Percentiles rank a stretch among this genome's conserved stretches.
These are phyloP conservation scores for Colletotrichum gigasporum DNA, from an alignment of 2,329 filamentous ascomycete genomes.

Conservation along the genomic window DNA sequence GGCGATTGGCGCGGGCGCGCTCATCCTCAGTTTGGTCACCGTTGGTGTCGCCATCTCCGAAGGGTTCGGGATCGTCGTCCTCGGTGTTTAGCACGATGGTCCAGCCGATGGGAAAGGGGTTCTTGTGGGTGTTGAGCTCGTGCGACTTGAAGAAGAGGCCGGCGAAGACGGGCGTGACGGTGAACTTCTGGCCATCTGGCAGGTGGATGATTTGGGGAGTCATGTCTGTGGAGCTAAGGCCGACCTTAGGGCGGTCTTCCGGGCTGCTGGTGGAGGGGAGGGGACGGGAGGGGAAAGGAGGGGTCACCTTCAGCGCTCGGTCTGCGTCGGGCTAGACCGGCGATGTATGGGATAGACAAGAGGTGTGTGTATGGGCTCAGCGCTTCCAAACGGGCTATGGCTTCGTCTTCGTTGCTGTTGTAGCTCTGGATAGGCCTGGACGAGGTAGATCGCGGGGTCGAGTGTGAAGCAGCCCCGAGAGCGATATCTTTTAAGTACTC, in stretches of 20 bases:
- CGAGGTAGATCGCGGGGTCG: constrained; percentile 24
- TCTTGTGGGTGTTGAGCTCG: constrained; percentile 74
- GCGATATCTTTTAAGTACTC: constrained; percentile 21
- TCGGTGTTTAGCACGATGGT: constrained; percentile 86
- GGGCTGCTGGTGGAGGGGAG: not conserved
- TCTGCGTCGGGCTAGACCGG: not conserved
- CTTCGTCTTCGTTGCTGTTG: not conserved
- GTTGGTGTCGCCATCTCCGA: constrained; percentile 28
- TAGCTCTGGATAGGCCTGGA: not conserved
- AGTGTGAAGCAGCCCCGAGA: not conserved
- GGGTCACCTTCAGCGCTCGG: not conserved
- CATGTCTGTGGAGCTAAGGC: constrained; percentile 38
- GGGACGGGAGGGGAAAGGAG: not conserved
- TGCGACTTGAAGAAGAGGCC: constrained; percentile 89
- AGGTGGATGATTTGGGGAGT: constrained; percentile 68
- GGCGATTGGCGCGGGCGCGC: constrained; percentile 35
- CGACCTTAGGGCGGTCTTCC: not conserved
- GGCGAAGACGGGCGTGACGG: constrained; percentile 87
- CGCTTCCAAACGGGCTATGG: not conserved
- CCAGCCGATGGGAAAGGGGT: constrained; percentile 87
- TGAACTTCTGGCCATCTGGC: constrained; percentile 87
- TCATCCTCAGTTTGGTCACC: constrained; percentile 43
- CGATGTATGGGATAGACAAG: not conserved
- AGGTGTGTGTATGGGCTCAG: not conserved
- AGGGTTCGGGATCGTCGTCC: constrained; percentile 39